Percentiles rank a stretch among this genome's conserved stretches.
Evolutionary conservation across 257 asterid genomes (phyloP).

Genomic region (Plantago major): DNA sequence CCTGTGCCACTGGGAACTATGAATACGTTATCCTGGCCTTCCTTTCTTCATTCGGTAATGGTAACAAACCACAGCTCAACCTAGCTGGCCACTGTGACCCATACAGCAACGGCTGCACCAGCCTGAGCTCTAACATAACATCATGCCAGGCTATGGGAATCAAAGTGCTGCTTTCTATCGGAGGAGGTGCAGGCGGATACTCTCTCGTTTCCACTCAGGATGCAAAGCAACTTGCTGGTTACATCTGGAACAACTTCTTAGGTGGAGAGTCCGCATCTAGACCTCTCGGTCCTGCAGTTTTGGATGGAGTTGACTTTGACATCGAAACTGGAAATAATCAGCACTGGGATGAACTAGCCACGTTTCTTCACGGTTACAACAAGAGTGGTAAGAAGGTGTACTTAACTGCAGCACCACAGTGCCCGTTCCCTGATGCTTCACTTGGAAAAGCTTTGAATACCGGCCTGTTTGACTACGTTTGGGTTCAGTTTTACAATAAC

Average conservation of each 20-base stretch:
- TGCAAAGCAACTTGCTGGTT: constrained; percentile 42
- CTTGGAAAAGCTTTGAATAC: constrained; percentile 47
- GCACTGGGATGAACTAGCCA: constrained; percentile 54
- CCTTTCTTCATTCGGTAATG: constrained; percentile 47
- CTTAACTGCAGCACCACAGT: constrained; percentile 57
- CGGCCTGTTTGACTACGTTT: constrained; percentile 52
- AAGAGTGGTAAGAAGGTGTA: constrained; percentile 40
- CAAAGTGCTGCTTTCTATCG: constrained; percentile 50
- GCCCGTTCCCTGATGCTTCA: constrained; percentile 58
- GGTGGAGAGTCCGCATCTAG: constrained; percentile 41
- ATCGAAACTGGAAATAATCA: constrained; percentile 46
- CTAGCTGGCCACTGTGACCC: constrained; percentile 68
- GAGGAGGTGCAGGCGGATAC: constrained; percentile 52
- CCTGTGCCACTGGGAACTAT: constrained; percentile 50
- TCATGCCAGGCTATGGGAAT: constrained; percentile 44
- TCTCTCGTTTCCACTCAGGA: constrained; percentile 37
- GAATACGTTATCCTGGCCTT: constrained; percentile 42
- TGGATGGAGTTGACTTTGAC: constrained; percentile 61
- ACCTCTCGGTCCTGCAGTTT: constrained; percentile 41
- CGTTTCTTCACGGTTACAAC: constrained; percentile 28
- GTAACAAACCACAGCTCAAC: constrained; percentile 43
- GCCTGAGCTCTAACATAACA: constrained; percentile 36
- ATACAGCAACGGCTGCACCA: constrained; percentile 30
- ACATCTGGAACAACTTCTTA: constrained; percentile 49
- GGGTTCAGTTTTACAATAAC: constrained; percentile 62